Base-by-base conservation (phyloP, 352 stramenopile species). In the Pythium sp. region DNA sequence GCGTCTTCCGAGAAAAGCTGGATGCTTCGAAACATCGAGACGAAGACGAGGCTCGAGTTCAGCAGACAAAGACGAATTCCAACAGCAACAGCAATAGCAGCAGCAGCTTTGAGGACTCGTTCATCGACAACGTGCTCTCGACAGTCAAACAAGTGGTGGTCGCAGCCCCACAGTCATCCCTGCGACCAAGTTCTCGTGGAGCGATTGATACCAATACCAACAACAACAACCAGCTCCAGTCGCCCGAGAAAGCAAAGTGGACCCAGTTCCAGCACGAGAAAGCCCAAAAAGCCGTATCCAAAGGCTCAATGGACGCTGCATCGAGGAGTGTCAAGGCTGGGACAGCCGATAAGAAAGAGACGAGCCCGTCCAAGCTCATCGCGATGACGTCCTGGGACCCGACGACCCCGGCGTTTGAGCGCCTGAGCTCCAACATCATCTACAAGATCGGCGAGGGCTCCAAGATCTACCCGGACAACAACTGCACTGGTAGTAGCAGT, bases 41-140 rank as follows among this genome's bases (percentile, higher is more conserved):
- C 4, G 55, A 61, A 36, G 55, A 61, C 30, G 55, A 61, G 30
- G 4, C 55, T 43, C 55, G 55, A 11, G 18, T 2, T n/a, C 55
- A 60, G 28, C 55, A 43, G 36, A 46, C 6, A 26, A 54, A 11
- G 14, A 20, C 46, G 18, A 41, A 18, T 24, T 22, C 34, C 53
- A 58, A 24, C 22, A 58, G 26, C 34, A 58, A 38, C 5, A 32
- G 28, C 28, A 32, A 5, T 5, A 32, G 28, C 26, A 58, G 6
- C 8, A 58, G 20, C 63, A 85, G 76, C 36, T 97, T 94, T 51
- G 91, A 97, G 72, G 90, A 98, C 67, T 71, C 84, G 12, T 97
- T 97, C 69, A 92, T 97, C 63, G 80, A 97, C 64, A 86, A 87
- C 38, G 80, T 97, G 30, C 75, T 97, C 9, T 77, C 74, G 26